These are phyloP conservation scores for Coemansia brasiliensis DNA, from an alignment of 192 early-diverging fungal genomes.

Conservation along the genomic window DNA sequence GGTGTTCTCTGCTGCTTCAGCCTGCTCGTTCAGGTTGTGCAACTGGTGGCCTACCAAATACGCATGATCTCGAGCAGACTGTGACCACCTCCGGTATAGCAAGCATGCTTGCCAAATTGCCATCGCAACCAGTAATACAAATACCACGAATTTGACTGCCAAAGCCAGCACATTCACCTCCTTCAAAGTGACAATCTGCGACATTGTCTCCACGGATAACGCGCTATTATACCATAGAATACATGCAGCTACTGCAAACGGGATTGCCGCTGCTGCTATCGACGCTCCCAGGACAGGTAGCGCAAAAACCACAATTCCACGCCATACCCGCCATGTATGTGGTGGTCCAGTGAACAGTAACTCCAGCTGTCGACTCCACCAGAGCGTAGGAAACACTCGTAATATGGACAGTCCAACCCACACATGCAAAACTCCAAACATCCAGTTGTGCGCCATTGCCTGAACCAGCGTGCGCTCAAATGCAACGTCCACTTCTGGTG, in stretches of 20 bases:
- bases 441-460: constrained; percentile 39
- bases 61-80: constrained; percentile 75
- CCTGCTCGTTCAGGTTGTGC: constrained; percentile 68
- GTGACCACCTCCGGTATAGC: constrained; percentile 69
- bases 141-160: constrained; percentile 21
- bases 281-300: constrained; percentile 17
- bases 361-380: constrained; percentile 15
- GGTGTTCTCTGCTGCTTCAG: background rate
- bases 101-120: constrained; percentile 21
- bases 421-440: constrained; percentile 37
- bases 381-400: constrained; percentile 25
- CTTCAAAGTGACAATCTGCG: constrained; percentile 12
- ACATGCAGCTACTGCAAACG: constrained; percentile 19
- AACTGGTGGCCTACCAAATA: constrained; percentile 83
- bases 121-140: constrained; percentile 15
- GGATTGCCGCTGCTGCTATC: constrained; percentile 4
- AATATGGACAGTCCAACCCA: constrained; percentile 28
- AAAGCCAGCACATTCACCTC: constrained; percentile 25
- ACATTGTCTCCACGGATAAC: constrained; percentile 23
- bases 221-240: constrained; percentile 15
- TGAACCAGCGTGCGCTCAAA: constrained; percentile 20
- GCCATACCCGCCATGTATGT: constrained; percentile 38
- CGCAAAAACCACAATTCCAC: constrained; percentile 24
- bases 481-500: background rate
- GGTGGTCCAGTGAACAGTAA: constrained; percentile 36